Percentiles rank a stretch among this genome's conserved stretches.
These are phyloP conservation scores for Arachis monticola DNA, from an alignment of 331 rosid genomes.

Conservation along the genomic window DNA sequence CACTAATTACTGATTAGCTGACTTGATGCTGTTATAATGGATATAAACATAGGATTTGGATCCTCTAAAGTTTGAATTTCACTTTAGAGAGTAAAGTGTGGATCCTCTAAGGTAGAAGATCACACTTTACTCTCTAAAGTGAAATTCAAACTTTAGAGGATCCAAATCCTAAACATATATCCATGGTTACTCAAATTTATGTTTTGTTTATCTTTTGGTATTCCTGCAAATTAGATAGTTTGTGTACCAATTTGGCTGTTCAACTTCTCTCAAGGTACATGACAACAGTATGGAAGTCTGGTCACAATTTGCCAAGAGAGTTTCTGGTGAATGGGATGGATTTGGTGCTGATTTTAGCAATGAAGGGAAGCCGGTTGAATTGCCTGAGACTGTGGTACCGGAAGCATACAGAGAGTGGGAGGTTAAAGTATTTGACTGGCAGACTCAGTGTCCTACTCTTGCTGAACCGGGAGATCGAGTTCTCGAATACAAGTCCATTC, in stretches of 20 bases:
- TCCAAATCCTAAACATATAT: too few species aligned
- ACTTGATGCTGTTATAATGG: conserved; percentile 19
- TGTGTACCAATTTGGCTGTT: conserved; percentile 34
- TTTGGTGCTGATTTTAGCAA: conserved; percentile 80
- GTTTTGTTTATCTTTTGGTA: conserved; percentile 13
- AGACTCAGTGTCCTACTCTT: conserved; percentile 97
- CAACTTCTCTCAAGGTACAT: conserved; percentile 32
- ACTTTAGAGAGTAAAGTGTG: too few species aligned
- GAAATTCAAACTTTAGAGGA: too few species aligned
- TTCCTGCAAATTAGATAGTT: conserved; percentile 16
- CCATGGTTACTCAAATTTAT: conserved; percentile 28
- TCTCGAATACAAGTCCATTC: conserved; percentile 68
- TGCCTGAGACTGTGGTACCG: conserved; percentile 88
- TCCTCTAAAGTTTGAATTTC: too few species aligned
- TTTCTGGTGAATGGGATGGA: conserved; percentile 99
- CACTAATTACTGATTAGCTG: too few species aligned
- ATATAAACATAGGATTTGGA: neutral
- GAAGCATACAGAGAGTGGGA: conserved; percentile 95
- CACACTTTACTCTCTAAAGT: too few species aligned
- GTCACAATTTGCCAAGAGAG: conserved; percentile 77
- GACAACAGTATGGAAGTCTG: conserved; percentile 48
- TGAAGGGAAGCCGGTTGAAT: conserved; percentile 73
- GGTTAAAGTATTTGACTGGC: conserved; percentile 95
- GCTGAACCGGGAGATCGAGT: conserved; percentile 64
- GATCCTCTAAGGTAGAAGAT: too few species aligned